Base-by-base conservation (phyloP, 2,329 filamentous ascomycete genomes). In the Mollisiaceae sp. region DNA sequence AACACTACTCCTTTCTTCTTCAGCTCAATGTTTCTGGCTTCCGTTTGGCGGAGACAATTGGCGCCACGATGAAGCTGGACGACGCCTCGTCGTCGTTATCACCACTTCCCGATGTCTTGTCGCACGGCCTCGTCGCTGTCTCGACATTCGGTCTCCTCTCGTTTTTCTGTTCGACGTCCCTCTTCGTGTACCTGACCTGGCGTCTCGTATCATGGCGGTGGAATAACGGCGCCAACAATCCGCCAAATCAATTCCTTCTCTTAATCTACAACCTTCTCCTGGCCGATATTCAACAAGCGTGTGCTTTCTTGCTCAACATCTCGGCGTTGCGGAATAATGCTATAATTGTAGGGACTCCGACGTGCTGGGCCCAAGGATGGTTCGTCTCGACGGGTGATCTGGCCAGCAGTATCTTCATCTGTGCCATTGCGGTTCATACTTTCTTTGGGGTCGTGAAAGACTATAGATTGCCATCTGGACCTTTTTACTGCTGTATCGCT, bases 231-330 rank as follows among this genome's bases (percentile, higher is more conserved):
- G 27, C 57, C 6, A 63, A 70, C 22, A 50, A 60, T 22, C 78
- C 80, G 6, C 82, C 82, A 0, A 91, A 91, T 69, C 89, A 91
- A 75, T 90, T 91, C 72, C 82, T 91, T 35, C 79, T 91, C 0
- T 80, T 92, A 4, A 89, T 91, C 65, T 85, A 90, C 74, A 91
- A 91, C 74, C 82, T 92, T 0, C 79, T 92, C 5, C 77, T 90
- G 24, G 89, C 89, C 65, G 89, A 92, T 70, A 82, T 90, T 63
- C 86, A 89, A 71, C 89, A 91, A 72, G 82, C 86, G 8, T 75
- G 86, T 0, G 86, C 87, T 4, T 92, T 91, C 73, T 71, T 89
- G 52, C 79, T 91, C 58, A 90, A 88, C 67, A 82, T 83, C 4
- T 78, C 83, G 41, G 89, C 89, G 84, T 78, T 90, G 5, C 75